A percentile compares a stretch with the other conserved stretches of the same genome.
Evolutionary conservation across 805 yeast genomes (phyloP).

Genomic region (Wickerhamomyces tratensis): DNA sequence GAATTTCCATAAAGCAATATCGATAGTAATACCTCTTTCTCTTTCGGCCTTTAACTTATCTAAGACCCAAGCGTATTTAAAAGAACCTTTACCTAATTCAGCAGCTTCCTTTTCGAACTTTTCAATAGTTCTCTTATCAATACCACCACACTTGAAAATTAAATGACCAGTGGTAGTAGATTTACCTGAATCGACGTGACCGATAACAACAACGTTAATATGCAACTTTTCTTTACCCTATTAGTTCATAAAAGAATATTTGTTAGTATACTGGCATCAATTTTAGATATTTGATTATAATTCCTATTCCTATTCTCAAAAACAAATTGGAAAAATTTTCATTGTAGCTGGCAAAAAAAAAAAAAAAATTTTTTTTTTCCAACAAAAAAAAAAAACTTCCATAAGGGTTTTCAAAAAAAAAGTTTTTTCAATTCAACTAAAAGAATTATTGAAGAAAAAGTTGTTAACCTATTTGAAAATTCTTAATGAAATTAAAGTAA

Average conservation of each 20-base stretch:
- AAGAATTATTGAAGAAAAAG: too few species aligned
- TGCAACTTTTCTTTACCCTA: constrained; percentile 94
- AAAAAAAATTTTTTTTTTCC: too few species aligned
- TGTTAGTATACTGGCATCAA: constrained; percentile 10
- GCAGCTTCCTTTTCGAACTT: constrained; percentile 98
- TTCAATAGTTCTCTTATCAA: constrained; percentile 97
- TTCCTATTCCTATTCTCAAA: too few species aligned
- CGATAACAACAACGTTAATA: constrained; percentile 99
- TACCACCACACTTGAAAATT: constrained; percentile 99
- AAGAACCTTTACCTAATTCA: constrained; percentile 96
- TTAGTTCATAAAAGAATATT: constrained; percentile 3
- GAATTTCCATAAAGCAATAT: constrained; percentile 92
- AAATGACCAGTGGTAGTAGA: constrained; percentile 99
- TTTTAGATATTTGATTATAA: too few species aligned
- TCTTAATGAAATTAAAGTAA: too few species aligned
- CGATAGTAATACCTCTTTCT: constrained; percentile 96
- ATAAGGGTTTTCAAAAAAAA: too few species aligned
- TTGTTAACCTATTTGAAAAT: too few species aligned
- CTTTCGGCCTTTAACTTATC: constrained; percentile 95
- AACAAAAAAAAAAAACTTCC: too few species aligned
- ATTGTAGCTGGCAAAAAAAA: too few species aligned
- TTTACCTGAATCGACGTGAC: constrained; percentile 99
- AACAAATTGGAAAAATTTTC: too few species aligned
- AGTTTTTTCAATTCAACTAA: too few species aligned
- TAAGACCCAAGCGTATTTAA: constrained; percentile 97